Conservation (phyloP, 345 rosid species). For the Arabis alpina region DNA sequence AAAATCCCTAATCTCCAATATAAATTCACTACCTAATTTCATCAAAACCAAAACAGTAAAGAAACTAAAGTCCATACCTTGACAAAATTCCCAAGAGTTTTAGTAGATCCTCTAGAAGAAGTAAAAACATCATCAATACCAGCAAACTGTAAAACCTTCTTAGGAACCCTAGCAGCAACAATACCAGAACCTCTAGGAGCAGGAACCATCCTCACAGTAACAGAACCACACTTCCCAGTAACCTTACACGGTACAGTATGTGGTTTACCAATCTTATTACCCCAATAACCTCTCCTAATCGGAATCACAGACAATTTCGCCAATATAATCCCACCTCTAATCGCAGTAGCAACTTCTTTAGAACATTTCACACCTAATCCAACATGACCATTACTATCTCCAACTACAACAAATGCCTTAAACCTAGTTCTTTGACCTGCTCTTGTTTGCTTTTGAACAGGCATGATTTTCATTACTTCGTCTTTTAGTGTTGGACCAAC, state of each 20-base stretch:
- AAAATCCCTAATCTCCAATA: not conserved
- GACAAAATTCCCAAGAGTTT: constrained; percentile 75
- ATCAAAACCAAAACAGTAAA: not conserved
- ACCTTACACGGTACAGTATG: constrained; percentile 80
- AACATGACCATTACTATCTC: constrained; percentile 68
- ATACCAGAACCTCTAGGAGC: constrained; percentile 82
- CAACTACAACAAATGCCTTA: constrained; percentile 77
- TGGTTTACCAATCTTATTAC: constrained; percentile 76
- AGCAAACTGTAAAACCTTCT: constrained; percentile 77
- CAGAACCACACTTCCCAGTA: constrained; percentile 75
- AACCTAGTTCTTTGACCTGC: constrained; percentile 79
- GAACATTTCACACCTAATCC: constrained; percentile 77
- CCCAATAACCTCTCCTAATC: constrained; percentile 81
- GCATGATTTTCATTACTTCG: constrained; percentile 40
- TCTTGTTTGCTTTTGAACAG: constrained; percentile 52
- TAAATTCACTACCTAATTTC: not conserved
- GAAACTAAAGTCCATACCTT: constrained; percentile 50
- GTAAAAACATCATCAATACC: constrained; percentile 78
- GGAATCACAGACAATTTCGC: constrained; percentile 74
- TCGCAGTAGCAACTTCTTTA: constrained; percentile 75
- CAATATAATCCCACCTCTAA: constrained; percentile 63
- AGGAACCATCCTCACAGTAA: constrained; percentile 76
- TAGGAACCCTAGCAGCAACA: constrained; percentile 78
- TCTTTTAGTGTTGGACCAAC: constrained; percentile 35
- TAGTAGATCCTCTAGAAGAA: constrained; percentile 70